Evolutionary conservation across 2,329 filamentous ascomycete species (phyloP).

Genomic region (Microcera coccophila): DNA sequence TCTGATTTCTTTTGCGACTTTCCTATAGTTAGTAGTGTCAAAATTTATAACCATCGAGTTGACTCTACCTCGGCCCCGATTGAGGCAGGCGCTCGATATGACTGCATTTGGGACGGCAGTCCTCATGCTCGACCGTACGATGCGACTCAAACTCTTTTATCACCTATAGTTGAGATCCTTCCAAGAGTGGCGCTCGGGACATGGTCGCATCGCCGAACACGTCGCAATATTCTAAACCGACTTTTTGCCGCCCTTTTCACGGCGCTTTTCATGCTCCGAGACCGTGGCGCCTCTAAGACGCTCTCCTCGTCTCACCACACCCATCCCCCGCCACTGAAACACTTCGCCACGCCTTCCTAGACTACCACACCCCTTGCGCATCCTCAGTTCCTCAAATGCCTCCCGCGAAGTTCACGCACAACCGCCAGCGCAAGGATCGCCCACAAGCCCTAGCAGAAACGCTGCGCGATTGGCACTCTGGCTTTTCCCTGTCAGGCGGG

Average conservation of each 20-base stretch:
- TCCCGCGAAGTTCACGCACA: no score
- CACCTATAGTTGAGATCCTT: not conserved
- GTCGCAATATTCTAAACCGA: not conserved
- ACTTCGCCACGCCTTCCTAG: not conserved
- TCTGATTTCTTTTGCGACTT: slow-evolving; percentile 8
- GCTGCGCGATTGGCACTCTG: not conserved
- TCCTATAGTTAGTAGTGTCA: slow-evolving; percentile 20
- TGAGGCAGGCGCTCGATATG: no score
- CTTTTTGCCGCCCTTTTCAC: not conserved
- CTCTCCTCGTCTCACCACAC: not conserved
- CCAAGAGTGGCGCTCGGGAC: not conserved
- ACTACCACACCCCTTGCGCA: not conserved
- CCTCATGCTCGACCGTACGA: not conserved
- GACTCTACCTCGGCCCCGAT: no score
- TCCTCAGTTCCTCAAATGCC: not conserved
- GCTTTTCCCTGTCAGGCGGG: not conserved
- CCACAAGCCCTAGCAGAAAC: not conserved
- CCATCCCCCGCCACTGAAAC: not conserved
- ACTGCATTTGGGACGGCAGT: no score
- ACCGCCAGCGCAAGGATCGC: not conserved
- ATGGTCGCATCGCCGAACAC: not conserved
- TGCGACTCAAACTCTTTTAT: not conserved
- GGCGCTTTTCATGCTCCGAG: not conserved
- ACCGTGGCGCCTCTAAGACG: not conserved
- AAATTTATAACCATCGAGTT: no score